Percentiles rank a stretch among this genome's conserved stretches.
These are phyloP conservation scores for Metschnikowia peoriensis DNA, from an alignment of 805 yeast species.

Conservation along the genomic window DNA sequence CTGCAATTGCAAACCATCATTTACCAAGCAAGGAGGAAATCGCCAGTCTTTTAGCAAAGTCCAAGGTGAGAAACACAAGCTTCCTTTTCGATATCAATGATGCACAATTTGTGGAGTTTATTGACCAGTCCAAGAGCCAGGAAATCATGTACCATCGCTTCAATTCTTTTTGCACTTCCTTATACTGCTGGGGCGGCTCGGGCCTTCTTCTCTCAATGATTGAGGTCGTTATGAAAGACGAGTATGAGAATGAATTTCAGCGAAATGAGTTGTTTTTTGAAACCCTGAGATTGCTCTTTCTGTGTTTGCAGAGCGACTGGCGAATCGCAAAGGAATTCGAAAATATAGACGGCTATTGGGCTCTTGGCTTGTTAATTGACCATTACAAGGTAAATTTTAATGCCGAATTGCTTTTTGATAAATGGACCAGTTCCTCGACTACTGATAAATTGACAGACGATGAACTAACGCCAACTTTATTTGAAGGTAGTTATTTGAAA, in stretches of 20 bases:
- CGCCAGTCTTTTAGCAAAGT: conserved; percentile 1
- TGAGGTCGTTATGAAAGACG: conserved; percentile 41
- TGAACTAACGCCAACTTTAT: background rate
- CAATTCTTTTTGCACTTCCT: conserved; percentile 27
- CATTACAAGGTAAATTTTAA: conserved; percentile 37
- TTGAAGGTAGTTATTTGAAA: conserved; percentile 1
- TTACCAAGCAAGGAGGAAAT: conserved; percentile 7
- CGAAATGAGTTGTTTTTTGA: conserved; percentile 27
- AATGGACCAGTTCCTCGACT: background rate
- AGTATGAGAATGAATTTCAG: conserved; percentile 13
- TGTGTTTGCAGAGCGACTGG: conserved; percentile 46
- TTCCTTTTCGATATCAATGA: conserved; percentile 16
- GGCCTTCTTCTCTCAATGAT: conserved; percentile 45
- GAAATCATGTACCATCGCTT: conserved; percentile 23
- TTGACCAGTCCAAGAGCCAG: conserved; percentile 7
- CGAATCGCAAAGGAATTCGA: conserved; percentile 58
- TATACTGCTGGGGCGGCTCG: conserved; percentile 53
- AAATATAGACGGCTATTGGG: conserved; percentile 56
- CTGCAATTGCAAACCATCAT: background rate
- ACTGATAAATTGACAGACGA: background rate
- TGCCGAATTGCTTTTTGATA: conserved; percentile 2
- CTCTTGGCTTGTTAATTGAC: conserved; percentile 52
- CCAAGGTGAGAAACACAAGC: conserved; percentile 8
- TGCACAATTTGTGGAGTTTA: conserved; percentile 11
- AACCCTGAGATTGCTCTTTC: conserved; percentile 42